Evolutionary conservation across 2,329 filamentous ascomycete species (phyloP).

Genomic region (Apiospora aurea): DNA sequence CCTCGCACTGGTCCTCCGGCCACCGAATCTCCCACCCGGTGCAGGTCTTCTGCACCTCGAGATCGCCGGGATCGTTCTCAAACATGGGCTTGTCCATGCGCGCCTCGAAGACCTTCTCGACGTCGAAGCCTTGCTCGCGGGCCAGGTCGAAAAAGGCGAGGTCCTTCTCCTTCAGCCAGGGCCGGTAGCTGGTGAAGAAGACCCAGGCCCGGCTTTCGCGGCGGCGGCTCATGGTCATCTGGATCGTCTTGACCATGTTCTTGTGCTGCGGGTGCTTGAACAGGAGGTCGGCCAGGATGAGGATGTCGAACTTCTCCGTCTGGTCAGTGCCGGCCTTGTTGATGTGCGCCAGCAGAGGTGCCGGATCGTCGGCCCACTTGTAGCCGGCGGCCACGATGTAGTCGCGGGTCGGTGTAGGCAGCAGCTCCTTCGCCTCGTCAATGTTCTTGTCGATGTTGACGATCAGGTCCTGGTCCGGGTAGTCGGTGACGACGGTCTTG

Average conservation of each 20-base stretch:
- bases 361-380: constrained; percentile 78
- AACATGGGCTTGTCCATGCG: constrained; percentile 89
- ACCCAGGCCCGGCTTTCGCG: constrained; percentile 73
- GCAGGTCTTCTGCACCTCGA: constrained; percentile 81
- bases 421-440: constrained; percentile 54
- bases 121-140: constrained; percentile 72
- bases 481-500: constrained; percentile 84
- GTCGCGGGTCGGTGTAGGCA: constrained; percentile 35
- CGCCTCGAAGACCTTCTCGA: constrained; percentile 82
- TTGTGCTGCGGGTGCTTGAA: constrained; percentile 90
- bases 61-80: constrained; percentile 85
- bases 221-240: constrained; percentile 66
- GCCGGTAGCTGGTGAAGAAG: constrained; percentile 93
- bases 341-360: constrained; percentile 65
- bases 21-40: constrained; percentile 79
- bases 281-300: constrained; percentile 87
- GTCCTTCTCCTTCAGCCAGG: constrained; percentile 87
- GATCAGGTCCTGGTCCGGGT: constrained; percentile 84
- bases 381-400: constrained; percentile 72
- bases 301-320: constrained; percentile 70
- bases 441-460: constrained; percentile 82
- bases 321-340: constrained; percentile 33
- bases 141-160: constrained; percentile 85
- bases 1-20: constrained; percentile 48
- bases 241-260: constrained; percentile 77